A percentile compares a stretch with the other conserved stretches of the same genome.
phyloP scores from a whole-genome alignment of 1,284 basidiomycete genomes.

The Microstroma glucosiphilum region DNA sequence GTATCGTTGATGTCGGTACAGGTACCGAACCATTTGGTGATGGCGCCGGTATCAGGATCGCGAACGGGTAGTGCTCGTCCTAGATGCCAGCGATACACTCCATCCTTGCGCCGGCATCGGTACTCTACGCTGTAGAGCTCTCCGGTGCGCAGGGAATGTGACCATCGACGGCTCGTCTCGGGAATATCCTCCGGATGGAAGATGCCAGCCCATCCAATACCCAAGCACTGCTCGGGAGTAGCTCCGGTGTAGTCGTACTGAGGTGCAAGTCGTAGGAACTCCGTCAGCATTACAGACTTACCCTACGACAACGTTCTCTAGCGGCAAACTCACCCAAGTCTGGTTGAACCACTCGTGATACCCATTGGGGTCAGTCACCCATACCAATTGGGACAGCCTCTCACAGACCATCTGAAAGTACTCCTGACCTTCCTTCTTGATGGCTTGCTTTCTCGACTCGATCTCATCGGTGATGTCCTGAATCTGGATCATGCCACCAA shows the following conservation, averaged over 20 bases:
- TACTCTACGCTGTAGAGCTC: constrained; percentile 51
- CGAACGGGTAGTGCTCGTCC: constrained; percentile 45
- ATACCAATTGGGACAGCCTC: constrained; percentile 48
- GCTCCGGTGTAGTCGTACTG: constrained; percentile 50
- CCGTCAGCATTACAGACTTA: background rate
- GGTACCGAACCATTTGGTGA: constrained; percentile 49
- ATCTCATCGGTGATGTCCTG: constrained; percentile 32
- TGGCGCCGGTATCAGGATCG: constrained; percentile 32
- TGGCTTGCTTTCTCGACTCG: constrained; percentile 17
- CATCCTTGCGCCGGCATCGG: constrained; percentile 41
- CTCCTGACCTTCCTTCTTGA: constrained; percentile 32
- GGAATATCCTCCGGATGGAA: constrained; percentile 51
- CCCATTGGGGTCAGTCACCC: constrained; percentile 47
- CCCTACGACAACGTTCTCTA: background rate
- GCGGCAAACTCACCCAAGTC: background rate
- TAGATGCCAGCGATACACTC: constrained; percentile 44
- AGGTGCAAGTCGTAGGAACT: constrained; percentile 6
- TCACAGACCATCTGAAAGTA: constrained; percentile 43
- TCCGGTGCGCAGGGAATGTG: constrained; percentile 48
- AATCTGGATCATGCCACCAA: constrained; percentile 37
- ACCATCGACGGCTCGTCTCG: constrained; percentile 39
- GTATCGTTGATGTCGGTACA: constrained; percentile 45
- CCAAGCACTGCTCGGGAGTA: constrained; percentile 30
- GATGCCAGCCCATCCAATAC: constrained; percentile 47
- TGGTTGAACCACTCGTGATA: constrained; percentile 42